Evolutionary conservation across 169 alveolate species (phyloP).

Genomic region (Ichthyophthirius multifiliis): DNA sequence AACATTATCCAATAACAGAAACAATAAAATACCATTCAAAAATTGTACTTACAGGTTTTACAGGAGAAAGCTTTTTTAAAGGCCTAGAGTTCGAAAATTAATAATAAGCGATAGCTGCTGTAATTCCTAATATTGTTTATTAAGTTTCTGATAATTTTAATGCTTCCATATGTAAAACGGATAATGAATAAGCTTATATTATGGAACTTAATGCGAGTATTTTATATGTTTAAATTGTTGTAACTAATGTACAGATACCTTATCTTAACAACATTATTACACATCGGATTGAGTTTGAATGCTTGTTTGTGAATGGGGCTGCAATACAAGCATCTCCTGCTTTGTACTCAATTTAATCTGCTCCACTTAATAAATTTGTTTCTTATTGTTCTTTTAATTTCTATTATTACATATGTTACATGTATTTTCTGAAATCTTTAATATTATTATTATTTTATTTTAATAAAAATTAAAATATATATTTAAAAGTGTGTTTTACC

Average conservation of each 20-base stretch:
- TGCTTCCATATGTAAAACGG: slow-evolving; percentile 95
- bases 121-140: slow-evolving; percentile 83
- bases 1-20: slow-evolving; percentile 65
- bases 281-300: slow-evolving; percentile 64
- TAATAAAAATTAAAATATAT: slow-evolving; percentile 14
- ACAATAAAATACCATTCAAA: slow-evolving; percentile 63
- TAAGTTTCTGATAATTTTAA: slow-evolving; percentile 97
- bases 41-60: slow-evolving; percentile 74
- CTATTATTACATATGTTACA: slow-evolving; percentile 69
- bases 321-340: slow-evolving; percentile 98
- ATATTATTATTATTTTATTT: slow-evolving; percentile 20
- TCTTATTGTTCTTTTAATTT: slow-evolving; percentile 80
- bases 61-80: slow-evolving; percentile 55
- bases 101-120: slow-evolving; percentile 58
- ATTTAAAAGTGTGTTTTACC: slow-evolving; percentile 12
- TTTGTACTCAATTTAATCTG: slow-evolving; percentile 66
- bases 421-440: slow-evolving; percentile 52
- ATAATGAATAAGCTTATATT: slow-evolving; percentile 92
- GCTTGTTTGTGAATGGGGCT: slow-evolving; percentile 96
- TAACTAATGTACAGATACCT: slow-evolving; percentile 95
- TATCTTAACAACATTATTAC: slow-evolving; percentile 89
- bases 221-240: slow-evolving; percentile 95
- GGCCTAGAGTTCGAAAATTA: slow-evolving; percentile 74
- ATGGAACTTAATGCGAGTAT: slow-evolving; percentile 94
- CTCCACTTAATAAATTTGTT: slow-evolving; percentile 43